A percentile compares a stretch with the other conserved stretches of the same genome.
Conservation (phyloP, 805 yeast genomes). For the Cyberlindnera galapagoensis region DNA sequence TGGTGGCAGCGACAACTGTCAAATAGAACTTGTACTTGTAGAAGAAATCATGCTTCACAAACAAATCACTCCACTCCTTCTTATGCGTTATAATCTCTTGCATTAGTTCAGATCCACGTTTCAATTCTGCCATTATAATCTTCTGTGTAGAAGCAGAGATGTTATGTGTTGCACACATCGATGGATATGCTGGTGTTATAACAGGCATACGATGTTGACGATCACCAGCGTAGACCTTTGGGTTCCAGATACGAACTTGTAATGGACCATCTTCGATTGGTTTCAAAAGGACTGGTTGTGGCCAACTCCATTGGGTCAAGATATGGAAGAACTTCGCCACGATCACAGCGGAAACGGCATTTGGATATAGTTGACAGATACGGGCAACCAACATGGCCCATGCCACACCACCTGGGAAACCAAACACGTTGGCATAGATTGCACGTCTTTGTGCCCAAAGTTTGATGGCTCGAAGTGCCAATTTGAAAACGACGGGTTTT, state of each 20-base stretch:
- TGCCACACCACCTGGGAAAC: constrained; percentile 99
- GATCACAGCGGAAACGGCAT: constrained; percentile 88
- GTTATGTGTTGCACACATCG: constrained; percentile 99
- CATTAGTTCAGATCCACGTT: constrained; percentile 68
- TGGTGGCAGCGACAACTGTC: constrained; percentile 73
- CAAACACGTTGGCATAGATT: constrained; percentile 88
- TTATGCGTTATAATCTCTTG: constrained; percentile 59
- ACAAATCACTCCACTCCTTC: constrained; percentile 67
- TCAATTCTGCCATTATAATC: constrained; percentile 71
- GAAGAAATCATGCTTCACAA: constrained; percentile 78
- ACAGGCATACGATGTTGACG: constrained; percentile 94
- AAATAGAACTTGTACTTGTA: constrained; percentile 79
- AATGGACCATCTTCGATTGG: constrained; percentile 96
- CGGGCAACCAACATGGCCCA: constrained; percentile 99
- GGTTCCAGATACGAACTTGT: constrained; percentile 96
- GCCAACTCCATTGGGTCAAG: constrained; percentile 92
- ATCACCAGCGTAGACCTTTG: constrained; percentile 82
- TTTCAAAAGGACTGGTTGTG: constrained; percentile 90
- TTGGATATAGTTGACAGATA: constrained; percentile 93
- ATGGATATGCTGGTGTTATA: constrained; percentile 96
- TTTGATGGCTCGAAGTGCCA: constrained; percentile 87
- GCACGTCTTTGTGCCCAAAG: constrained; percentile 97
- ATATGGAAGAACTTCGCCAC: constrained; percentile 87
- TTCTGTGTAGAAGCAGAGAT: constrained; percentile 84
- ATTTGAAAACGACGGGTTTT: constrained; percentile 85